Conservation (phyloP, 148 eudicot species). For the Persicaria tinctoria region DNA sequence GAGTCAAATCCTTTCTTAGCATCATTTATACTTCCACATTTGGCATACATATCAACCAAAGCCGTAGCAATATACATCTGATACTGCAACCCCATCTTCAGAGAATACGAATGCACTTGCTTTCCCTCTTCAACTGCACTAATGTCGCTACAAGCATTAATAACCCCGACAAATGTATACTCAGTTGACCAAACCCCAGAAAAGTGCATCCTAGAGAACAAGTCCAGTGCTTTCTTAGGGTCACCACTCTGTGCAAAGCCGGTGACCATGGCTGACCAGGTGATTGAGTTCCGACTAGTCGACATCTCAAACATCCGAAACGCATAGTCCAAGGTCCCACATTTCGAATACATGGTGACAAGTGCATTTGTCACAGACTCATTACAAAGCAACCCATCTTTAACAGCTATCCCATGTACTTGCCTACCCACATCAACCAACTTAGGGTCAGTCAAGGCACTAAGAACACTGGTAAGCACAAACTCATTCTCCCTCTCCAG, state of each 20-base stretch:
- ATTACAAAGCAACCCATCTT: constrained; percentile 24
- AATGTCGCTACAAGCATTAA: constrained; percentile 46
- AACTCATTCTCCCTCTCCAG: constrained; percentile 29
- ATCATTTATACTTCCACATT: constrained; percentile 36
- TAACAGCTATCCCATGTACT: constrained; percentile 35
- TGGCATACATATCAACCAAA: constrained; percentile 61
- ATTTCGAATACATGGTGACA: constrained; percentile 48
- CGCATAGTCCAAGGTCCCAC: constrained; percentile 30
- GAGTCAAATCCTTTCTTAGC: constrained; percentile 49
- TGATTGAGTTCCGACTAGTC: constrained; percentile 27
- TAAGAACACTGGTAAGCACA: constrained; percentile 41
- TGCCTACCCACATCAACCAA: constrained; percentile 27
- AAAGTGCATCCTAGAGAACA: constrained; percentile 44
- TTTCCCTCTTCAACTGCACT: constrained; percentile 31
- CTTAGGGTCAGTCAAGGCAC: constrained; percentile 25
- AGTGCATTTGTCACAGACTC: constrained; percentile 45
- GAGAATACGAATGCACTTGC: constrained; percentile 41
- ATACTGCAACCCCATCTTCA: constrained; percentile 42
- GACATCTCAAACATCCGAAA: constrained; percentile 32
- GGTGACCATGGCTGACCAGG: constrained; percentile 54
- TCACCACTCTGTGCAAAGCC: constrained; percentile 50
- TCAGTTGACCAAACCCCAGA: constrained; percentile 38
- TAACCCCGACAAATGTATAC: constrained; percentile 54
- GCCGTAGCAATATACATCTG: constrained; percentile 47
- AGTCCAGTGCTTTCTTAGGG: constrained; percentile 30